Evolutionary conservation across 2,329 filamentous ascomycete genomes (phyloP).

Genomic region (Colletotrichum theobromicola): DNA sequence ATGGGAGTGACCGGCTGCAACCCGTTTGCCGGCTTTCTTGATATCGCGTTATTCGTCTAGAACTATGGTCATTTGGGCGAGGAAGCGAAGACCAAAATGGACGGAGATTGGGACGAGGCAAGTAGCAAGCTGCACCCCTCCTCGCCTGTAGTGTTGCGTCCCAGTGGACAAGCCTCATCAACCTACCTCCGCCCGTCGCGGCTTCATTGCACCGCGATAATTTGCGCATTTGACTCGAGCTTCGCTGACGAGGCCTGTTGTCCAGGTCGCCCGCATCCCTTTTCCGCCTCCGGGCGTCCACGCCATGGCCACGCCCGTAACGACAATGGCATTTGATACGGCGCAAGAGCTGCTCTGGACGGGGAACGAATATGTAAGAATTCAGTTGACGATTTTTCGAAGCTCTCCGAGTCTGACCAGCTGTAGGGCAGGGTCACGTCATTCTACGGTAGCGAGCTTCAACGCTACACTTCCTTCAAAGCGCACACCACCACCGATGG

Average conservation of each 20-base stretch:
- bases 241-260: slow-evolving; percentile 10
- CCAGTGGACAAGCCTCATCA: not conserved
- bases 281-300: slow-evolving; percentile 79
- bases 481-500: slow-evolving; percentile 78
- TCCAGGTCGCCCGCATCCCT: slow-evolving; percentile 78
- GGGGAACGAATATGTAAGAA: slow-evolving; percentile 84
- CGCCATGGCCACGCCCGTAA: slow-evolving; percentile 72
- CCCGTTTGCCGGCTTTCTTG: not conserved
- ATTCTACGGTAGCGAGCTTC: slow-evolving; percentile 84
- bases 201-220: not conserved
- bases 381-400: not conserved
- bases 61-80: slow-evolving; percentile 39
- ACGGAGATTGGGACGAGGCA: slow-evolving; percentile 73
- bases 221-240: not conserved
- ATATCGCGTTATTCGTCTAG: not conserved
- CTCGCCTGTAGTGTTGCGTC: not conserved
- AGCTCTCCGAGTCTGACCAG: slow-evolving; percentile 26
- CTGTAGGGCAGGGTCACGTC: slow-evolving; percentile 83
- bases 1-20: not conserved
- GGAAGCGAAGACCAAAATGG: slow-evolving; percentile 56
- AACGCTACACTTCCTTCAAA: slow-evolving; percentile 89
- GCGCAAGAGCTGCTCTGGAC: slow-evolving; percentile 91
- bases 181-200: slow-evolving; percentile 14
- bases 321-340: slow-evolving; percentile 87
- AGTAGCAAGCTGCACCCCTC: slow-evolving; percentile 30